phyloP scores from a whole-genome alignment of 495 filamentous ascomycete species.

The Xylona heveae region DNA sequence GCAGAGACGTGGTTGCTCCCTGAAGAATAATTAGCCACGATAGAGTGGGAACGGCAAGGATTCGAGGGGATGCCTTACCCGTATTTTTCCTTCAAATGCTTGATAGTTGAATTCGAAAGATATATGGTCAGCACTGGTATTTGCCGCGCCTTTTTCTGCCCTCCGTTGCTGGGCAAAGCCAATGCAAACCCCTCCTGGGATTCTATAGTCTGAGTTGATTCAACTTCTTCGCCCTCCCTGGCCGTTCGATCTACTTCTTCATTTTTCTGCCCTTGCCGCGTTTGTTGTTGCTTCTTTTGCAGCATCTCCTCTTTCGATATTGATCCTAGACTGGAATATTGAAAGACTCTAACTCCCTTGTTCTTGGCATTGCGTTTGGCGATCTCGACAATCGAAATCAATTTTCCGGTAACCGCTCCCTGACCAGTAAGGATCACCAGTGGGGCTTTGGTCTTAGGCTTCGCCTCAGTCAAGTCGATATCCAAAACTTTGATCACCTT shows the following conservation, averaged over 20 bases:
- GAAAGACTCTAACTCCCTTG: constrained; percentile 30
- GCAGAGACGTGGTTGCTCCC: too few species aligned
- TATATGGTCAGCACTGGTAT: constrained; percentile 34
- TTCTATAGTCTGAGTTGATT: neutral
- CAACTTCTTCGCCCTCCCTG: constrained; percentile 8
- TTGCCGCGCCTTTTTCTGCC: constrained; percentile 11
- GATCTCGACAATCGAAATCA: constrained; percentile 43
- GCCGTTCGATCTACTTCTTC: neutral
- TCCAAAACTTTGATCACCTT: constrained; percentile 13
- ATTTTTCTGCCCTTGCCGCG: neutral
- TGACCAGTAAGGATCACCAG: constrained; percentile 29
- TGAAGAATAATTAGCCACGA: too few species aligned
- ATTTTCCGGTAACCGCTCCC: constrained; percentile 28
- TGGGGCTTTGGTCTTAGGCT: constrained; percentile 9
- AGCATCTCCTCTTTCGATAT: constrained; percentile 10
- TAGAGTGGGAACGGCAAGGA: too few species aligned
- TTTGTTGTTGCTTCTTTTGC: constrained; percentile 5
- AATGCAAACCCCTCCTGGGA: neutral
- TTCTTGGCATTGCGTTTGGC: constrained; percentile 34
- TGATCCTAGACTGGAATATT: constrained; percentile 23
- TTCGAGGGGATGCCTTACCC: constrained; percentile 16
- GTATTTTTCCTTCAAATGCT: constrained; percentile 24
- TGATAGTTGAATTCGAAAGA: constrained; percentile 29
- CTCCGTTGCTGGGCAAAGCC: constrained; percentile 4
- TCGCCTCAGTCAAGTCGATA: neutral